Percentiles rank a stretch among this genome's conserved stretches.
phyloP scores from a whole-genome alignment of 2,329 filamentous ascomycete genomes.

The Trichoderma sp. region DNA sequence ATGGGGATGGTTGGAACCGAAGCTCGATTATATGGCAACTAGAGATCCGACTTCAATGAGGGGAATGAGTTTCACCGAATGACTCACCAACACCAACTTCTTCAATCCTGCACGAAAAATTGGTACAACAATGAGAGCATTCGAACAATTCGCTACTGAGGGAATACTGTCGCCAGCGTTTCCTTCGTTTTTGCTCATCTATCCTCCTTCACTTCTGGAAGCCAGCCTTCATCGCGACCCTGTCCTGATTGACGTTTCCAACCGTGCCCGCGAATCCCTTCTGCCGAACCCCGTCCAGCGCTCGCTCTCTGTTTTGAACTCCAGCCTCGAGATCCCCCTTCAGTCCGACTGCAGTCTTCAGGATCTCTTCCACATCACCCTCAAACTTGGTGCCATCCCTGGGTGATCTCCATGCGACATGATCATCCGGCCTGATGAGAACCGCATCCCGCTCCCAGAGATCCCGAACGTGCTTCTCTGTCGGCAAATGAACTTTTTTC shows the following conservation, averaged over 20 bases:
- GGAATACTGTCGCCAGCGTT: too few species aligned
- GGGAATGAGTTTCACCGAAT: neutral
- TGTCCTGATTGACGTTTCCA: constrained; percentile 8
- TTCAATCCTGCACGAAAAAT: neutral
- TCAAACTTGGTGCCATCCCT: neutral
- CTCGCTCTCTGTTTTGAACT: neutral
- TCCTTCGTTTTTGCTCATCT: neutral
- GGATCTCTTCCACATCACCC: neutral
- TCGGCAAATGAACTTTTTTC: neutral
- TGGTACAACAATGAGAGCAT: neutral
- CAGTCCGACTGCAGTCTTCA: neutral
- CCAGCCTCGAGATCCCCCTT: neutral
- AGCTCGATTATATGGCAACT: neutral
- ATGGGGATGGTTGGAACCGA: too few species aligned
- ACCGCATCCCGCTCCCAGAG: constrained; percentile 9
- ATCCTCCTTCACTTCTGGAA: neutral
- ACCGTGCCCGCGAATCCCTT: constrained; percentile 8
- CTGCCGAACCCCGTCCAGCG: neutral
- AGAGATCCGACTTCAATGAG: neutral
- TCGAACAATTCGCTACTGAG: neutral
- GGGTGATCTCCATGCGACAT: constrained; percentile 1
- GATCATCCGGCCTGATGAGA: constrained; percentile 1
- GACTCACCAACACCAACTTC: neutral
- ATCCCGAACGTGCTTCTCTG: neutral
- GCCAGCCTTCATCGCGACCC: constrained; percentile 9